Percentiles rank a stretch among this genome's conserved stretches.
phyloP scores from a whole-genome alignment of 345 rosid genomes.

The Sapria himalayana region DNA sequence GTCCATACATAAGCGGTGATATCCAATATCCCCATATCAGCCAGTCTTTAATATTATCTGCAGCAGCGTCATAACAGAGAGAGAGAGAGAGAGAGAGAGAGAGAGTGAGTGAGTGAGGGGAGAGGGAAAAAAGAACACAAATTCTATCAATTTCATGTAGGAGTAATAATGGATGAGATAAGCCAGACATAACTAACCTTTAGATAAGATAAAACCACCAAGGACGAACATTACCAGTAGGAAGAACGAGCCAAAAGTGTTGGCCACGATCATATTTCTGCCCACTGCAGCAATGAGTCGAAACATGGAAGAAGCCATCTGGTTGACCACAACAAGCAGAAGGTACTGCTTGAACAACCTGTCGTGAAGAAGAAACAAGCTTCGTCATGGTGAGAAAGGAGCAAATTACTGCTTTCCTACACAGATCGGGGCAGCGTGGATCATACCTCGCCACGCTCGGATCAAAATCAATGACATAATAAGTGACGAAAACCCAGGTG shows the following conservation, averaged over 20 bases:
- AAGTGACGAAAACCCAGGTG: slow-evolving; percentile 36
- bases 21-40: slow-evolving; percentile 82
- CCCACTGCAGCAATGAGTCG: slow-evolving; percentile 32
- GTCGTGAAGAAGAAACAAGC: not conserved
- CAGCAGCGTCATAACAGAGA: too few species aligned
- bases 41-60: slow-evolving; percentile 67
- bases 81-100: too few species aligned
- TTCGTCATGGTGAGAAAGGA: too few species aligned
- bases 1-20: slow-evolving; percentile 69
- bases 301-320: slow-evolving; percentile 46
- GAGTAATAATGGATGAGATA: not conserved
- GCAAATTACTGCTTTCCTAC: too few species aligned
- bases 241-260: slow-evolving; percentile 38
- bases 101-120: too few species aligned
- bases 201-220: slow-evolving; percentile 46
- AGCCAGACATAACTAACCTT: slow-evolving; percentile 24
- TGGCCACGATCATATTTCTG: slow-evolving; percentile 43
- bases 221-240: slow-evolving; percentile 28
- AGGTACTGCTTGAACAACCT: slow-evolving; percentile 53
- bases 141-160: not conserved
- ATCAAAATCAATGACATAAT: slow-evolving; percentile 60
- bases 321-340: slow-evolving; percentile 26
- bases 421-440: not conserved
- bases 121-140: slow-evolving; percentile 1
- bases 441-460: slow-evolving; percentile 45